Percentiles rank a stretch among this genome's conserved stretches.
Conservation (phyloP, 2,329 filamentous ascomycete species). For the Paradendryphiella salina region DNA sequence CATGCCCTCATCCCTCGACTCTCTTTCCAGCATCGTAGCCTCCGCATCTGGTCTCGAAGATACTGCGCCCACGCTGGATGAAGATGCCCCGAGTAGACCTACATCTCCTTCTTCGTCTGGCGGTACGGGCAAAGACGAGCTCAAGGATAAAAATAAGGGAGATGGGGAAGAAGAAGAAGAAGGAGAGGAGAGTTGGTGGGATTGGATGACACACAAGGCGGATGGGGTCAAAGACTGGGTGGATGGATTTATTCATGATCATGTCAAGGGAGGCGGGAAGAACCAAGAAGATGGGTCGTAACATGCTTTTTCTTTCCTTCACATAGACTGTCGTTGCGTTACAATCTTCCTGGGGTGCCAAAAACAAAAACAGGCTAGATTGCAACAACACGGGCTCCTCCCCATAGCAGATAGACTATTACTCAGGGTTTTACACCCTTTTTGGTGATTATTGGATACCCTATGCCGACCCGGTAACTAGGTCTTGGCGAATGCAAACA, state of each 20-base stretch:
- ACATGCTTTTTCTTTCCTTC: neutral
- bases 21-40: constrained; percentile 29
- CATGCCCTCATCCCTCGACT: constrained; percentile 18
- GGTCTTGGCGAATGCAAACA: too few relatives aligned
- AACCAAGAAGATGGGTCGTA: neutral
- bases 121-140: constrained; percentile 2
- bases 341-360: too few relatives aligned
- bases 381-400: too few relatives aligned
- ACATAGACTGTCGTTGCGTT: too few relatives aligned
- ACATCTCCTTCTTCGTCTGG: constrained; percentile 21
- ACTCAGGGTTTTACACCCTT: neutral
- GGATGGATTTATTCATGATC: constrained; percentile 38
- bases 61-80: constrained; percentile 9
- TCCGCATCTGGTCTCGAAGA: constrained; percentile 30
- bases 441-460: neutral
- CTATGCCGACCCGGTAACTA: neutral
- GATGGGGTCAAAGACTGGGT: constrained; percentile 45
- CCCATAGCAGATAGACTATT: too few relatives aligned
- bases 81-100: neutral
- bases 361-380: too few relatives aligned
- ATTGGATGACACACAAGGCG: constrained; percentile 45
- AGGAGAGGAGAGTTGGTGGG: constrained; percentile 37
- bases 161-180: neutral
- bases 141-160: neutral
- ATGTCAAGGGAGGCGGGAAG: constrained; percentile 17